Evolutionary conservation across 345 rosid genomes (phyloP), one percentile per base, ranked within the genome.

Genomic region (Noccaea caerulescens): DNA sequence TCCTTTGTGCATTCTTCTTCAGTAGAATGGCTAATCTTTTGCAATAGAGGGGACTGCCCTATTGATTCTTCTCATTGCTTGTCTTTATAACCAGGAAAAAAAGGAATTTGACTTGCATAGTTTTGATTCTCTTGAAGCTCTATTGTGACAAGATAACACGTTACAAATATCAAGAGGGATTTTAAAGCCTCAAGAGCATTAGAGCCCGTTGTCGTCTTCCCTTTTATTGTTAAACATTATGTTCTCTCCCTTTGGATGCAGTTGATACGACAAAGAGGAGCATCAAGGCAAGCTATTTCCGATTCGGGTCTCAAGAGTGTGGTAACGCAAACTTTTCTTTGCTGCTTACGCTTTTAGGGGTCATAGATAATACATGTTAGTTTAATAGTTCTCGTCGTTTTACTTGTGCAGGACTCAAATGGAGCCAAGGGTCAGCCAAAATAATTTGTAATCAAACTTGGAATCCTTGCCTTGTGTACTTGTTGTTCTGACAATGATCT

Each of bases 341-440:
- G 44, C 71, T 54, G 5, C 32, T 59, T 60, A 38, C 46, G 39
- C 70, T 66, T 45, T 45, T 80, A 13, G 6, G 53, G 39, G 10
- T 36, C 25, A 54, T 52, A n/a, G 12, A 41, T 25, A 4, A 57
- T 50, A 12, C 5, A 57, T 71, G 62, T 41, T 44, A 42, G 12
- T 72, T 69, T 84, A 64, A 84, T 62, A 57, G 34, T 66, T 76
- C 72, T 68, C 49, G 32, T 44, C 32, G 1, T 39, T 75, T 68
- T 60, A 43, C 2, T 61, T 76, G 36, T 76, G 85, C 85, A 92
- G 96, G 84, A 66, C 43, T 71, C 69, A 32, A 74, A 70, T 64
- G 76, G 75, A 69, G 76, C 79, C 56, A 79, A 70, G 44, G 96
- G 98, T 92, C 70, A 81, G 91, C 73, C 46, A 13, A 58, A 38